phyloP scores from a whole-genome alignment of 768 basidiomycete species.

The Rhizopogon roseolus region DNA sequence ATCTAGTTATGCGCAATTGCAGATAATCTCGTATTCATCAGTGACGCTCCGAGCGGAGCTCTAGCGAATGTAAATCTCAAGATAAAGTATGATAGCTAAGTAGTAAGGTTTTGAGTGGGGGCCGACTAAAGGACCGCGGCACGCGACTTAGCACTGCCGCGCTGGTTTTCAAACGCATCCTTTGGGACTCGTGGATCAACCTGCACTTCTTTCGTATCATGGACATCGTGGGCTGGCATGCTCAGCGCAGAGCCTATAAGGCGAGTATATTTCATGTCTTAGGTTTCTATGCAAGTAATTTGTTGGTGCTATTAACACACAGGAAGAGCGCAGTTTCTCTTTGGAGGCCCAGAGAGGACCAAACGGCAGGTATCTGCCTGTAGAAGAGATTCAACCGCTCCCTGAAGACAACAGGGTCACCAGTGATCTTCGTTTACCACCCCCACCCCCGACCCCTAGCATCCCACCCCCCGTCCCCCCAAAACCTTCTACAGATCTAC shows the following conservation, averaged over 20 bases:
- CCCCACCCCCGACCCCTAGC: constrained; percentile 30
- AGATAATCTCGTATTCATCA: not conserved
- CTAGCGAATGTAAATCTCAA: not conserved
- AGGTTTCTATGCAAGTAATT: not conserved
- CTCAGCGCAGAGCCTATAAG: constrained; percentile 56
- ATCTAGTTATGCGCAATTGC: not conserved
- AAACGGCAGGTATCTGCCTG: constrained; percentile 48
- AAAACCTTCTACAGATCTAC: constrained; percentile 28
- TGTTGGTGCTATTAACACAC: constrained; percentile 11
- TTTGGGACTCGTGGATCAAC: too few species aligned
- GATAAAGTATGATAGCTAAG: not conserved
- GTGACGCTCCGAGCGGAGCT: too few species aligned
- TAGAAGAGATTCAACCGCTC: constrained; percentile 56
- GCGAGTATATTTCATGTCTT: constrained; percentile 24
- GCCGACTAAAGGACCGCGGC: too few species aligned
- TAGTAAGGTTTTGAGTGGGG: too few species aligned
- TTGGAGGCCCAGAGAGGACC: constrained; percentile 33
- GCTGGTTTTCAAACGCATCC: not conserved
- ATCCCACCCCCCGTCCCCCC: constrained; percentile 44
- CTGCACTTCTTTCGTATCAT: constrained; percentile 29
- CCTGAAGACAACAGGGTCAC: constrained; percentile 48
- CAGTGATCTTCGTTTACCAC: constrained; percentile 45
- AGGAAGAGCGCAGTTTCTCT: constrained; percentile 26
- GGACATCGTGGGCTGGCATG: constrained; percentile 79
- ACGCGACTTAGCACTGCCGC: not conserved